Base-by-base conservation (phyloP, 495 filamentous ascomycete genomes). In the Hypoxylon trugodes region DNA sequence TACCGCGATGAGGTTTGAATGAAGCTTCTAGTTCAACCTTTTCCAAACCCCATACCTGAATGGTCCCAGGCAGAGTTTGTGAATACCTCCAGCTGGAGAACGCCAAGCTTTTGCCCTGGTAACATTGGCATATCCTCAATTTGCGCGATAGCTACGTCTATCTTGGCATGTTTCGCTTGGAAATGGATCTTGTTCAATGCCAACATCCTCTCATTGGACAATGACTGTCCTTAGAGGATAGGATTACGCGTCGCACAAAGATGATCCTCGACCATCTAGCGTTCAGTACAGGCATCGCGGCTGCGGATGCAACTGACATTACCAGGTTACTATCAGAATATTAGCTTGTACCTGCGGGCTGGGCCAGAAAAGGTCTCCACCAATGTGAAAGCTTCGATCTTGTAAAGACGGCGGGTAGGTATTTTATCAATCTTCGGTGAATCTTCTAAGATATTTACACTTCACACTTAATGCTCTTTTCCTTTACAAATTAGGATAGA, bases 91-190 rank as follows among this genome's bases (percentile, higher is more conserved):
- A 55, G 28, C 33, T 36, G 22, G 28, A 16, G 47, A 19, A 47
- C 55, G 55, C 55, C 54, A 60, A 65, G 62, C n/a, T 49, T 38
- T 47, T 16, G 37, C 55, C 54, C 59, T 35, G 35, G 53, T 19
- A 22, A 19, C 41, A 18, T 24, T 47, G 24, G 16, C 24, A 28
- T 37, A 25, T 54, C 53, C 36, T 47, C 40, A 48, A 50, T 9
- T 45, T 30, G 36, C 41, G 50, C 54, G 21, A 26, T 1, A 59
- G 41, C 26, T 36, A 50, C 37, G 33, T 33, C 22, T 13, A 65
- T 18, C 62, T 65, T 65, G 62, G 62, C 62, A 60, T n/a, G 62
- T 65, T 65, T 65, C 62, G 62, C 62, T 60, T 54, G 22, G 12
- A 33, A 16, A 24, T 48, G 28, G 48, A 21, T 51, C 61, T 65